Evolutionary conservation across 345 rosid genomes (phyloP).

Genomic region (Sonneratia caseolaris): DNA sequence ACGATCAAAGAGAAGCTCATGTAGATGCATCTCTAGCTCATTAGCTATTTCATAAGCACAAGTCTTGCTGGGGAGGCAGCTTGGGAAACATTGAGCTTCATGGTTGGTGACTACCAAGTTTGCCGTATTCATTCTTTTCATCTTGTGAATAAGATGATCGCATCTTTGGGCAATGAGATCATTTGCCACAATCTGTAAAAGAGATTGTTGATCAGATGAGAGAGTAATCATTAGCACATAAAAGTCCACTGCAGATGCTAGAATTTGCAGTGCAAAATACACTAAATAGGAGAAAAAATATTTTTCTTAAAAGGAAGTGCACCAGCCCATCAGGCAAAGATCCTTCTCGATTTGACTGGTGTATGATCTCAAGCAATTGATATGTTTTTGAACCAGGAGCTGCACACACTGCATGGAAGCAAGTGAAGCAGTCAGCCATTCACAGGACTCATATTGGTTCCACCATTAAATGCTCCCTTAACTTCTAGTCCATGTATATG

Average conservation of each 20-base stretch:
- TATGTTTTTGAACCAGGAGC: constrained; percentile 98
- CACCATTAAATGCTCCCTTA: neutral
- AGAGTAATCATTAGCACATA: neutral
- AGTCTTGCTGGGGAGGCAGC: constrained; percentile 40
- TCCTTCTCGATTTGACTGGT: constrained; percentile 54
- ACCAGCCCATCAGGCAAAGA: constrained; percentile 78
- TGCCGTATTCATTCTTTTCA: constrained; percentile 92
- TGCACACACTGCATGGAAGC: constrained; percentile 66
- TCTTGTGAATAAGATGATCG: constrained; percentile 94
- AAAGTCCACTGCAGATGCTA: neutral
- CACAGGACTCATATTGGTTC: neutral
- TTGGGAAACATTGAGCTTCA: constrained; percentile 93
- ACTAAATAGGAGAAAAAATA: neutral
- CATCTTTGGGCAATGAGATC: constrained; percentile 93
- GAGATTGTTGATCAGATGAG: neutral
- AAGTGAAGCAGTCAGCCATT: neutral
- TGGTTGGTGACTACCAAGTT: constrained; percentile 89
- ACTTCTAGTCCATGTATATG: neutral
- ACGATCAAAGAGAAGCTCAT: constrained; percentile 78
- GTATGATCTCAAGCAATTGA: constrained; percentile 80
- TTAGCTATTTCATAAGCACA: constrained; percentile 22
- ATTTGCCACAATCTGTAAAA: constrained; percentile 68
- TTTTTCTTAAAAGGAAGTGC: constrained; percentile 10
- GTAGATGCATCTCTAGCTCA: constrained; percentile 20
- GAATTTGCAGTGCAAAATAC: neutral